A percentile compares a stretch with the other conserved stretches of the same genome.
Evolutionary conservation across 805 yeast species (phyloP).

Genomic region (Torulaspora gathmanii): DNA sequence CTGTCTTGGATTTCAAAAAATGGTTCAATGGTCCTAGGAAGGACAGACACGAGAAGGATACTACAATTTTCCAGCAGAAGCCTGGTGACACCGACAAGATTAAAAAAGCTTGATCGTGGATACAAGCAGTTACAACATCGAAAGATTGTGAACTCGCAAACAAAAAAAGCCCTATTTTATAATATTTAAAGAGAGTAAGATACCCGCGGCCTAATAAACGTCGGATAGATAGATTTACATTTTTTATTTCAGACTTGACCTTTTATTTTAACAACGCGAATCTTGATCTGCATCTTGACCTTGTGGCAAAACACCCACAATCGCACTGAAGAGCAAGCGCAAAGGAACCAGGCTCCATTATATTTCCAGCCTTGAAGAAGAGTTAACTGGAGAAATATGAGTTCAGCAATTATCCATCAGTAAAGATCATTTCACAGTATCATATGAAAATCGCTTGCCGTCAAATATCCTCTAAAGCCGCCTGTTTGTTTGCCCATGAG

Average conservation of each 20-base stretch:
- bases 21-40: conserved; percentile 42
- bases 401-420: background rate
- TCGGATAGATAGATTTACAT: background rate
- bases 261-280: background rate
- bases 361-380: background rate
- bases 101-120: conserved; percentile 11
- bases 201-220: background rate
- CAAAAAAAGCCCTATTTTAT: background rate
- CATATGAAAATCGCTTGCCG: conserved; percentile 3
- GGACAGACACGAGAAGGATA: conserved; percentile 46
- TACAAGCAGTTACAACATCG: background rate
- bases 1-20: conserved; percentile 37
- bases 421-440: background rate
- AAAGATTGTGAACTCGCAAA: background rate
- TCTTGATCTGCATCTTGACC: no score
- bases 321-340: background rate
- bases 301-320: background rate
- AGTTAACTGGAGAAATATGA: background rate
- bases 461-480: conserved; percentile 1
- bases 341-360: background rate
- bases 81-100: conserved; percentile 40
- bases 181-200: background rate
- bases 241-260: background rate
- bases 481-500: background rate
- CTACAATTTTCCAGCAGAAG: conserved; percentile 40